phyloP scores from a whole-genome alignment of 2,329 filamentous ascomycete species.

The Pleomassaria siparia region DNA sequence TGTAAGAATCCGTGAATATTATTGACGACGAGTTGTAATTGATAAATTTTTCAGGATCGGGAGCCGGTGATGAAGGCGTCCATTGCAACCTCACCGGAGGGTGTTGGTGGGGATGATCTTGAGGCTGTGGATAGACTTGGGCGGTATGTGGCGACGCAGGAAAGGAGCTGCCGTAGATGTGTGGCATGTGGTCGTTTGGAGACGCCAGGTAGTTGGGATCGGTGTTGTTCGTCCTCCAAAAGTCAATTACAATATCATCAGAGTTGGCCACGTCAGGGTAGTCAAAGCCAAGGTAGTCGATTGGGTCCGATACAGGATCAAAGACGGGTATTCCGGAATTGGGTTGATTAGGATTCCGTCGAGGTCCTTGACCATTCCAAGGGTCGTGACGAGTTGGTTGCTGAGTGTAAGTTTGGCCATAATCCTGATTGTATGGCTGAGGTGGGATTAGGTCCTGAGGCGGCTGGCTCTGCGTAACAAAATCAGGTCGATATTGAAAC shows the following conservation, averaged over 20 bases:
- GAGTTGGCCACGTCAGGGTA: constrained; percentile 15
- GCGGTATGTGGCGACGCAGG: constrained; percentile 16
- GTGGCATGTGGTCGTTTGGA: constrained; percentile 28
- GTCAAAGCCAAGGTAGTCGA: constrained; percentile 21
- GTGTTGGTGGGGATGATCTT: constrained; percentile 13
- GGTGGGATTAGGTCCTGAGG: constrained; percentile 16
- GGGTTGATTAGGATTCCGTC: constrained; percentile 29
- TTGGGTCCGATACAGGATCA: constrained; percentile 32
- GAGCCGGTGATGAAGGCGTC: constrained; percentile 25
- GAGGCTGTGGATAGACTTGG: constrained; percentile 1
- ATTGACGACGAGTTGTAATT: constrained; percentile 29
- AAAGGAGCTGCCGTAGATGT: constrained; percentile 27
- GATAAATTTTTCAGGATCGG: constrained; percentile 25
- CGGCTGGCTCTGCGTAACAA: constrained; percentile 18
- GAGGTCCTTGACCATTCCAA: constrained; percentile 35
- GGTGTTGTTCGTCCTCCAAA: constrained; percentile 29
- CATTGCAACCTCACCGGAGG: constrained; percentile 27
- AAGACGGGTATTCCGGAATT: constrained; percentile 31
- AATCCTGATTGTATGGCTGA: constrained; percentile 22
- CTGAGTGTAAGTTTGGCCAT: constrained; percentile 23
- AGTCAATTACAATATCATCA: no score
- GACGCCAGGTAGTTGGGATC: constrained; percentile 30
- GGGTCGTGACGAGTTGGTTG: constrained; percentile 32
- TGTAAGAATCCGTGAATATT: constrained; percentile 29
- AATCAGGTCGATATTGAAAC: constrained; percentile 14